Evolutionary conservation across 2,329 filamentous ascomycete genomes (phyloP).

Genomic region (Xylariaceae sp.): DNA sequence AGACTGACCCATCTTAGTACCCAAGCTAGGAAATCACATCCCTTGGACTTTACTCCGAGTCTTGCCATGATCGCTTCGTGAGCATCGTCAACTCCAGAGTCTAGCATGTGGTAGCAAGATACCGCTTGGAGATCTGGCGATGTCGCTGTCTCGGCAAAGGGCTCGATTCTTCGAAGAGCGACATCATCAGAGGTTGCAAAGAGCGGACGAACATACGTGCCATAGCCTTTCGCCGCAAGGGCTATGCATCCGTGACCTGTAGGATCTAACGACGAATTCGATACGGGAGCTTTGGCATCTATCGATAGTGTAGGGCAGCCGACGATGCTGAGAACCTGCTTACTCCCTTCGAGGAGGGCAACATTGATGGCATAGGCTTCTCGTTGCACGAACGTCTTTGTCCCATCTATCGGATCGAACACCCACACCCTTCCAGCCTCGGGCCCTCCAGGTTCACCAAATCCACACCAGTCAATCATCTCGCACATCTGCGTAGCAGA

Average conservation of each 20-base stretch:
- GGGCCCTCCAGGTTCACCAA: conserved; percentile 29
- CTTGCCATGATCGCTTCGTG: conserved; percentile 40
- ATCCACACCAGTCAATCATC: conserved; percentile 49
- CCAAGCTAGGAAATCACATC: conserved; percentile 52
- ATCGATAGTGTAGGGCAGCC: conserved; percentile 42
- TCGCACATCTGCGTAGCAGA: conserved; percentile 44
- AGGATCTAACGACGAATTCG: conserved; percentile 40
- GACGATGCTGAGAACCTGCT: conserved; percentile 46
- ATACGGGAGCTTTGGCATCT: conserved; percentile 33
- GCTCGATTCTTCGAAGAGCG: conserved; percentile 29
- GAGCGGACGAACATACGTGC: conserved; percentile 43
- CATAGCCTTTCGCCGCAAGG: conserved; percentile 45
- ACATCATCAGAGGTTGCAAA: conserved; percentile 16
- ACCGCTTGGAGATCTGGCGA: conserved; percentile 36
- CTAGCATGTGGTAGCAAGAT: conserved; percentile 41
- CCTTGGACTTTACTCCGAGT: conserved; percentile 40
- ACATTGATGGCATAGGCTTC: conserved; percentile 56
- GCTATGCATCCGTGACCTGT: conserved; percentile 43
- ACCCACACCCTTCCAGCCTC: conserved; percentile 46
- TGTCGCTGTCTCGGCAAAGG: conserved; percentile 21
- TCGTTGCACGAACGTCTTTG: conserved; percentile 50
- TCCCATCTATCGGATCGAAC: conserved; percentile 59
- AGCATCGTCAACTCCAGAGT: conserved; percentile 44
- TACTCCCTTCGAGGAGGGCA: conserved; percentile 45
- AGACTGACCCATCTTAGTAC: conserved; percentile 51